Conservation (phyloP, 805 yeast species). For the Wickerhamomyces hampshirensis region DNA sequence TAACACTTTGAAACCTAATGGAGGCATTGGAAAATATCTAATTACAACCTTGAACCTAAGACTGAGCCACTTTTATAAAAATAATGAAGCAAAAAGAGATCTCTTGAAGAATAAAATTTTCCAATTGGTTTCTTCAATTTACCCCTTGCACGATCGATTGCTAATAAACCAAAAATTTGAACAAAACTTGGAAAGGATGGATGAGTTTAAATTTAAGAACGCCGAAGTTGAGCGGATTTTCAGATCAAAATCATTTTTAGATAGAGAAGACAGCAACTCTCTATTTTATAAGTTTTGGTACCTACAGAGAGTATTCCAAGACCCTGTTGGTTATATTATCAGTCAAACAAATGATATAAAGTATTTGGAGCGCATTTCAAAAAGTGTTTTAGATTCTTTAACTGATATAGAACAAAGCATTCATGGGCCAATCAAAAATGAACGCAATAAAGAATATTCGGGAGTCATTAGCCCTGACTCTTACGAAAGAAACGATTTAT, state of each 20-base stretch:
- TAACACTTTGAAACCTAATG: conserved; percentile 6
- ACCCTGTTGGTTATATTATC: conserved; percentile 10
- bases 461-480: background rate
- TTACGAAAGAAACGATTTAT: conserved; percentile 5
- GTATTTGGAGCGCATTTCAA: background rate
- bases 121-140: conserved; percentile 12
- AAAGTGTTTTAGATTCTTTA: background rate
- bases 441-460: background rate
- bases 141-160: conserved; percentile 7
- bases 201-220: conserved; percentile 4
- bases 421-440: too few relatives aligned
- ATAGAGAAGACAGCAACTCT: background rate
- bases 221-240: background rate
- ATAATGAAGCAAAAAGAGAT: conserved; percentile 18
- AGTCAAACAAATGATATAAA: too few relatives aligned
- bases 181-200: conserved; percentile 9
- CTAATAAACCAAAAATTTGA: conserved; percentile 15
- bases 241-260: background rate
- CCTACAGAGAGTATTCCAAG: conserved; percentile 14
- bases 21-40: conserved; percentile 11
- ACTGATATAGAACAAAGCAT: background rate
- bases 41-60: conserved; percentile 14
- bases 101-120: conserved; percentile 14
- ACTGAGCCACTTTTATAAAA: conserved; percentile 7
- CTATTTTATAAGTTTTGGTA: conserved; percentile 15